Evolutionary conservation across 345 rosid genomes (phyloP), one percentile per base, ranked within the genome.

Genomic region (Leavenworthia alabamica): DNA sequence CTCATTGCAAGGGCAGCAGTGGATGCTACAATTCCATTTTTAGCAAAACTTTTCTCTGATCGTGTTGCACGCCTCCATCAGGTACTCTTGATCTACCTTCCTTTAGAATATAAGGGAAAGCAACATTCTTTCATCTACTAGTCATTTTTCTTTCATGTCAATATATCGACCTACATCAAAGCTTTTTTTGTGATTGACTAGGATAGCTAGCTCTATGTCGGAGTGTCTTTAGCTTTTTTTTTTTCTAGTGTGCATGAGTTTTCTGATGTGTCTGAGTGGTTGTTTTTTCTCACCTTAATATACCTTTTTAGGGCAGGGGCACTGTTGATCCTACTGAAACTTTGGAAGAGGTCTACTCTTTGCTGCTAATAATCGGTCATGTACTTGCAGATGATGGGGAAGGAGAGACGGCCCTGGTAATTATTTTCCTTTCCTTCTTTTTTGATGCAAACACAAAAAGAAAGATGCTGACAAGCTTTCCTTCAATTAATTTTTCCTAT

Each of bases 331-430:
- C 75, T 24, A 93, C 88, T 13, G 85, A 78, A 74, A 85, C 83
- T 66, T 66, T 93, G 81, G 99, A 93, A 73, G 99, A 93, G 78
- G 80, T 87, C 48, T 93, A 86, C 77, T 89, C 96, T 11, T 77
- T 93, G 74, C 73, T 89, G 74, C 68, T 93, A 42, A 81, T 93
- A 75, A 78, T 76, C 28, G 99, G 99, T 63, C 97, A 93, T 77
- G 84, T 93, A 56, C 89, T 93, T 77, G 97, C 94, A 41, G 99
- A 93, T 78, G 99, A 93, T 79, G 96, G 97, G 63, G 97, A 93
- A 68, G 97, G 99, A 60, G 99, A 93, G 78, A 93, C 97, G 6
- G 97, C 99, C 54, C 54, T 93, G 97, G 99, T 93, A 85, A 54
- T 23, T 71, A 12, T 31, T 67, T 70, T 24, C 23, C 20, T 68